Evolutionary conservation across 768 basidiomycete genomes (phyloP), one percentile per base, ranked within the genome.

Genomic region (Boletus rufocinnamomeus): DNA sequence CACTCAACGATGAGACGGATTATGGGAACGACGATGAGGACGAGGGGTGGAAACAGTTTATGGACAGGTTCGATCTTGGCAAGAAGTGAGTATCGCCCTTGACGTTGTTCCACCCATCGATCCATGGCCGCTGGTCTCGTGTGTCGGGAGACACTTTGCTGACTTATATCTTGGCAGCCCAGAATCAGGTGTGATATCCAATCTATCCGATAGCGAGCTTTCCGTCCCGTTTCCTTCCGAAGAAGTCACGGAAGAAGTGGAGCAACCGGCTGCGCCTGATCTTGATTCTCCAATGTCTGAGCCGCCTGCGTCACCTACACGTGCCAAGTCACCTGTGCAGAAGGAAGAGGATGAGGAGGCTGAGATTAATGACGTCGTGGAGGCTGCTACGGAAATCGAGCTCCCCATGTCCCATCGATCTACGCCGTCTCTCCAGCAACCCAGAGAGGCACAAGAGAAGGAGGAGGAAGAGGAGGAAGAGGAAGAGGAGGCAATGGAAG

Each of bases 41-140:
- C n/a, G 69, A 72, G 37, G 71, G 63, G 25, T 54, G 87, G 27
- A 74, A 75, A 38, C 70, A 66, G 30, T 90, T 88, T 66, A 67
- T 89, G 57, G 78, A 81, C 46, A 77, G 77, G 68, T 84, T 83
- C 64, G 82, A 87, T 71, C 68, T 90, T 35, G 62, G 66, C 40
- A 79, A 81, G 61, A 69, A 79, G 84, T 87, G 68, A 67, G 79
- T 73, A 49, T 38, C 56, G 50, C 45, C 35, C 41, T 55, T 45
- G 35, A 21, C 55, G 27, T 48, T 45, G 48, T 50, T 37, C 49
- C 27, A 41, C 32, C 23, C 27, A 34, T 37, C 51, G 49, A 54
- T 41, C 49, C 16, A 41, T 50, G 23, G 8, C 32, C 40, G 3
- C 27, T 41, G 34, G 58, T 64, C 38, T 53, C 50, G n/a, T 40